phyloP scores from a whole-genome alignment of 768 basidiomycete species.

The Cystobasidium tubakii region DNA sequence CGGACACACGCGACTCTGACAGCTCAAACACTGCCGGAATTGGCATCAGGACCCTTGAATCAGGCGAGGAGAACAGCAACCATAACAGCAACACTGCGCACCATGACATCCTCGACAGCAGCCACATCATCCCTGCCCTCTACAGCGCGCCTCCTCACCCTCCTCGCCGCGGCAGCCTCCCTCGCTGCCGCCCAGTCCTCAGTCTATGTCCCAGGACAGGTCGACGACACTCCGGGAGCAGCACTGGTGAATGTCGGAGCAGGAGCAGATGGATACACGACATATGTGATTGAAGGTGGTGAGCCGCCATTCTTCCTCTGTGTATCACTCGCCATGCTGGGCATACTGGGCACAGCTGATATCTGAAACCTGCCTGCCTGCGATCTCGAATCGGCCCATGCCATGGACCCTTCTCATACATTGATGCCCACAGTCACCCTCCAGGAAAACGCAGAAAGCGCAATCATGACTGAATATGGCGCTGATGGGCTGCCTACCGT shows the following conservation, averaged over 20 bases:
- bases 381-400: no score
- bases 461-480: neutral
- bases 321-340: neutral
- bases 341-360: neutral
- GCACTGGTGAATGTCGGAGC: neutral
- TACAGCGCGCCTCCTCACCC: neutral
- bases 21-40: no score
- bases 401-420: neutral
- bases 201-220: neutral
- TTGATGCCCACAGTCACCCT: neutral
- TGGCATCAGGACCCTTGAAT: no score
- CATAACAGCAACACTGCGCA: neutral
- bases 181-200: neutral
- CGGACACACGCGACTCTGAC: no score
- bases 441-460: neutral
- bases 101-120: neutral
- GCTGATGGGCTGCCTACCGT: neutral
- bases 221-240: neutral
- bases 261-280: neutral
- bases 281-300: slow-evolving; percentile 1
- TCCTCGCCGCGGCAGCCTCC: neutral
- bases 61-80: no score
- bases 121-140: neutral
- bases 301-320: neutral
- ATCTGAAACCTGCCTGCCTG: neutral